Base-by-base conservation (phyloP, 345 rosid genomes). In the Erysimum cheiranthoides region DNA sequence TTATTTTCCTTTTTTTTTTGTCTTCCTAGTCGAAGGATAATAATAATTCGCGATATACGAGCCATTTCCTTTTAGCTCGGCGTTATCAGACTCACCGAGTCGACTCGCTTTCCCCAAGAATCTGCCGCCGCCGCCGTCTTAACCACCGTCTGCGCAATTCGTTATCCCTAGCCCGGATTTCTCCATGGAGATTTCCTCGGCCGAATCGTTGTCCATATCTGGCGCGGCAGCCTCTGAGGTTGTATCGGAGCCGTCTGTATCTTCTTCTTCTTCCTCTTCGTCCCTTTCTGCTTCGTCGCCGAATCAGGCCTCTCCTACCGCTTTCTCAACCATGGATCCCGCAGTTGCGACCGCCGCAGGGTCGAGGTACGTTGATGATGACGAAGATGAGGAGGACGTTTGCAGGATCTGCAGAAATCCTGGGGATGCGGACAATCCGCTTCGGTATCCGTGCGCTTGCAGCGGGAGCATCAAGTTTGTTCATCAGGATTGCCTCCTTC, bases 381-480 rank as follows among this genome's bases (percentile, higher is more conserved):
- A 94, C 45, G 97, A 94, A 49, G 96, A 88, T 54, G 96, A 91
- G 83, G 99, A 84, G 84, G 99, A 96, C 62, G 96, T 93, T 7
- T 96, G 99, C 88, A 84, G 98, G 93, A 96, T 96, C 92, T 96
- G 99, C 63, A 81, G 99, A 75, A 96, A 93, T 76, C 90, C 99
- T 0, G 99, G 99, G 13, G 98, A 96, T 36, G 71, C 88, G 27
- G 97, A 91, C 49, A 93, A 93, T 82, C 98, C 98, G 77, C 85
- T 96, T 32, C 84, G 86, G 77, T 93, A 93, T 72, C 99, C 99
- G 3, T 96, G 99, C 69, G 98, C 99, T 0, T 96, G 99, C 66
- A 91, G 99, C 74, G 99, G 99, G 25, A 96, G 99, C 71, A 96
- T 96, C 76, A 96, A 93, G 83, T 96, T 85, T 62, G 99, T 96